Percentiles rank a stretch among this genome's conserved stretches.
Conservation (phyloP, 305 asterid genomes). For the Solanum hybrid region DNA sequence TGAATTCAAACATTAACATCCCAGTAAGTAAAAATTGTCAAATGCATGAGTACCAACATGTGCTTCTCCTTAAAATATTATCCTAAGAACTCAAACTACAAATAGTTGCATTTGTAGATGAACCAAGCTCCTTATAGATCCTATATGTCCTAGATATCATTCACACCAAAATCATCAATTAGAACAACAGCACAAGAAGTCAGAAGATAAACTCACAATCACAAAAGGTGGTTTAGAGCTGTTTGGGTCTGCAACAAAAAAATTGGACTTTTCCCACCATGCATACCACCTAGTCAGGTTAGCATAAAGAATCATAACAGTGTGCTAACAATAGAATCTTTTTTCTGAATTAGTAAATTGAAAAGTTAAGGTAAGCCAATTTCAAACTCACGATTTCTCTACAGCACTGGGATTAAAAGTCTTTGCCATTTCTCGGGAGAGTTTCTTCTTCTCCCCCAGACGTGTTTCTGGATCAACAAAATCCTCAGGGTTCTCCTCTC, state of each 20-base stretch:
- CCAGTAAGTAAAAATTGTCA: neutral
- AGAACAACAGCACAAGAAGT: neutral
- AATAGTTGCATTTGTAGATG: neutral
- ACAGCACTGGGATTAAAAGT: constrained; percentile 68
- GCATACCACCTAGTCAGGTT: constrained; percentile 65
- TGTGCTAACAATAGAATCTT: neutral
- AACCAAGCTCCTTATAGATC: neutral
- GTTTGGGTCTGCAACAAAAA: constrained; percentile 68
- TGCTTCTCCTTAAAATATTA: neutral
- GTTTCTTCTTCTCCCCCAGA: constrained; percentile 63
- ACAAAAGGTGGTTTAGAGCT: constrained; percentile 80
- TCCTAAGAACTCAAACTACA: neutral
- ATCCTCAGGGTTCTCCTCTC: constrained; percentile 69
- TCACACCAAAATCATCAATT: neutral
- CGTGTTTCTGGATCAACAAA: constrained; percentile 72
- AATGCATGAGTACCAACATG: neutral
- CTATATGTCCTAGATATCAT: neutral
- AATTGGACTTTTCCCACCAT: constrained; percentile 89
- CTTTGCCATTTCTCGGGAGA: constrained; percentile 77
- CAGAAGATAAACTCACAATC: constrained; percentile 59
- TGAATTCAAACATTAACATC: neutral
- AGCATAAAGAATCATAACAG: neutral
- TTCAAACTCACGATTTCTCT: constrained; percentile 61
- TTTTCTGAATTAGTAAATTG: neutral
- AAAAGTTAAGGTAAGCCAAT: neutral